Base-by-base conservation (phyloP, 768 basidiomycete genomes). In the Phylloporus rhodoxanthus region DNA sequence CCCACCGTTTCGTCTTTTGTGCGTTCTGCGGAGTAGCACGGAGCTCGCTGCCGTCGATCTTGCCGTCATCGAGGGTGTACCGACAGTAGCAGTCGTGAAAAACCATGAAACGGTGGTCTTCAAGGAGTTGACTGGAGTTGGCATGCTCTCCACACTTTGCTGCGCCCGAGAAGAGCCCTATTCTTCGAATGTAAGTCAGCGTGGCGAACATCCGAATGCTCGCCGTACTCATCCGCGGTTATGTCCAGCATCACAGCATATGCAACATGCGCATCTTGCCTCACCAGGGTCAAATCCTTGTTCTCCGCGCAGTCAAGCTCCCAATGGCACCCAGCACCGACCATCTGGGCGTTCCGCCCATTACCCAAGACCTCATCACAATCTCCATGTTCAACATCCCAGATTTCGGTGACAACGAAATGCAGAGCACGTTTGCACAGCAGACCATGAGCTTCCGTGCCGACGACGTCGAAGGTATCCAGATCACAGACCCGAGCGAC, bases 181-280 rank as follows among this genome's bases (percentile, higher is more conserved):
- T 52, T 68, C 66, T 14, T 57, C 63, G 3, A 38, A 60, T 5
- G 64, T 65, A 42, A 64, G 64, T 56, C 9, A 8, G 19, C 19
- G 4, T 32, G 8, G 3, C 15, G 17, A 13, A 14, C 2, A 11
- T 19, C 1, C 11, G 15, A n/a, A 14, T 5, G 10, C 28, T 8
- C 1, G 8, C 7, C 28, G 14, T 57, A 20, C 20, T 64, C 36
- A 66, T 29, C 6, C 5, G 10, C 23, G n/a, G 14, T 45, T 34
- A 9, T 8, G 17, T 28, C 46, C 20, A 80, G 79, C 64, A 66
- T 23, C 75, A 80, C 56, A 66, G 67, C 20, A 77, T 84, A 51
- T 72, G 70, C 47, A 76, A 73, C n/a, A 64, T 80, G 43, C 75
- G 79, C 26, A 70, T 76, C 21, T 59, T 81, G 30, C 79, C 80